These are phyloP conservation scores for Scenedesmus sp. DNA, from an alignment of 163 green algal genomes.

Conservation along the genomic window DNA sequence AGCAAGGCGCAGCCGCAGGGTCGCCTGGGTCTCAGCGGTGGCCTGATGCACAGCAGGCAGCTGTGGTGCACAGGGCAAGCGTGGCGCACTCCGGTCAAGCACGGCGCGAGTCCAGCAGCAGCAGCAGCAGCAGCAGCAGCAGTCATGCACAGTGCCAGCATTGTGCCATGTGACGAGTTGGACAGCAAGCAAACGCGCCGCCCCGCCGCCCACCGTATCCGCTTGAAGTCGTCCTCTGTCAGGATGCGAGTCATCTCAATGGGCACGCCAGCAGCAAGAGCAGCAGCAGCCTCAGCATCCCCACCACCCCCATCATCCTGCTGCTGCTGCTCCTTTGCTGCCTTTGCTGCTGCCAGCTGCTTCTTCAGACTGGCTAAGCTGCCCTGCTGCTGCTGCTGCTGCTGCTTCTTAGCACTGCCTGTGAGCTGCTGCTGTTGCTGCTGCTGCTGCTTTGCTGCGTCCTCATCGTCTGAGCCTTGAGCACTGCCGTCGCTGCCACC, in stretches of 20 bases:
- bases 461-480: neutral
- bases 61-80: too few species aligned
- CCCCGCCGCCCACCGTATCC: conserved; percentile 71
- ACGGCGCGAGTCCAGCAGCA: neutral
- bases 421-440: conserved; percentile 29
- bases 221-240: conserved; percentile 87
- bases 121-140: neutral
- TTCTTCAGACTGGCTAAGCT: conserved; percentile 82
- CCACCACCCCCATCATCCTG: conserved; percentile 41
- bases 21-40: too few species aligned
- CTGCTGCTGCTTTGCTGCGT: neutral
- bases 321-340: conserved; percentile 57
- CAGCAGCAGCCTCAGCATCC: conserved; percentile 28
- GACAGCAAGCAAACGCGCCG: neutral
- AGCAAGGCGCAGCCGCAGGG: neutral
- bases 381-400: conserved; percentile 47
- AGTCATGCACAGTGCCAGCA: neutral
- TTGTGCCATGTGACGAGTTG: neutral
- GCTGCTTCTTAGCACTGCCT: conserved; percentile 56
- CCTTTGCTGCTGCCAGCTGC: conserved; percentile 70
- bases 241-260: conserved; percentile 86
- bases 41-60: too few species aligned
- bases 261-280: conserved; percentile 49
- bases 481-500: conserved; percentile 16
- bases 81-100: too few species aligned